Evolutionary conservation across 495 filamentous ascomycete genomes (phyloP), one percentile per base, ranked within the genome.

Genomic region (Aspergillus cavernicola): DNA sequence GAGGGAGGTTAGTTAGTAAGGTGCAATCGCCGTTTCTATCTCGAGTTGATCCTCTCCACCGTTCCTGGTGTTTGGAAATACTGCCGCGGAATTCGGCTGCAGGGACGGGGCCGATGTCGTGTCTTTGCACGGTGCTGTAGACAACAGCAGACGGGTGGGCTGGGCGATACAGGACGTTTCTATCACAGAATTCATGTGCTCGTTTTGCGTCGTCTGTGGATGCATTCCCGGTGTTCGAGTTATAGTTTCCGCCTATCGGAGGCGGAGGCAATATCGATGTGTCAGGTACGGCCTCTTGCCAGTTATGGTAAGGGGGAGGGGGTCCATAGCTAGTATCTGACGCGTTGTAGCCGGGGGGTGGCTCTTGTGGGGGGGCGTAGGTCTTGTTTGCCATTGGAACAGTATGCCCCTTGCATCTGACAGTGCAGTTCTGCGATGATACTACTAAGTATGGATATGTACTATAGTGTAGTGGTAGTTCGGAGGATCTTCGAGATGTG

Each of bases 241-340:
- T 64, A 39, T 86, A 80, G 60, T 85, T 81, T 32, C 83, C 81
- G 53, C 91, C 69, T 38, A 77, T 70, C 2, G 92, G 91, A 0
- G 92, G 90, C 2, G 92, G 92, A 0, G 90, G 90, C 43, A 96
- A 85, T 31, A 84, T 77, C 1, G 89, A 71, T 22, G 81, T 93
- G 66, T 96, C 90, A 3, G 88, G 88, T 10, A 95, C 82, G 5
- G 82, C 77, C 22, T 81, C 76, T 59, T 86, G 77, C 90, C 90
- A 95, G 73, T 91, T 87, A 63, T 95, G 88, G 59, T 86, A 81
- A 22, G 79, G 74, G 23, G 84, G 81, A 6, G 81, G 80, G 1
- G 79, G 63, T 3, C 58, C 45, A 11, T 40, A 13, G 19, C 41
- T 32, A 19, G 47, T 29, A 26, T 45, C 46, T 19, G 32, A 10